These are phyloP conservation scores for Colletotrichum noveboracense DNA, from an alignment of 2,329 filamentous ascomycete genomes.

Conservation along the genomic window DNA sequence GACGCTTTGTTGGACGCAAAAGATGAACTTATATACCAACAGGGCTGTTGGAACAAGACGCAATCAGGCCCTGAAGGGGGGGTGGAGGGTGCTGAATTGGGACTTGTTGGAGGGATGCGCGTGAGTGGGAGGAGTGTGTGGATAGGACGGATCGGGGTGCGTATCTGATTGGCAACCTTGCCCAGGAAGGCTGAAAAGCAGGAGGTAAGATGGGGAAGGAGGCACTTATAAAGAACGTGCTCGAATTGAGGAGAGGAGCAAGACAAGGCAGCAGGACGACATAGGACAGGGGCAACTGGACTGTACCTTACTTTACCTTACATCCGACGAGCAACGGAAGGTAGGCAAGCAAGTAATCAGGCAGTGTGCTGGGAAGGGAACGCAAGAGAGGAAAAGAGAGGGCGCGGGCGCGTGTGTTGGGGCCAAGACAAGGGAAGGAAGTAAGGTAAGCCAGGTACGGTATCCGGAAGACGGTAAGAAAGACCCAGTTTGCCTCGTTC, in stretches of 20 bases:
- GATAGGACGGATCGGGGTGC: constrained; percentile 2
- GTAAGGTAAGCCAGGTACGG: neutral
- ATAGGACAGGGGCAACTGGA: neutral
- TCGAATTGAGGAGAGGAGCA: neutral
- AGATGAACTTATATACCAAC: constrained; percentile 17
- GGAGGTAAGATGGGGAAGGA: constrained; percentile 2
- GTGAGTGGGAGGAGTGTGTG: constrained; percentile 17
- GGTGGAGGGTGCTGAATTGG: neutral
- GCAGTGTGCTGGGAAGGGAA: neutral
- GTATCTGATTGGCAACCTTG: constrained; percentile 17
- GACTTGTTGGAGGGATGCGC: neutral
- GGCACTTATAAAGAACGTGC: constrained; percentile 2
- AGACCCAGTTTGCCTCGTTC: neutral
- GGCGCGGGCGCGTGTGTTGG: neutral
- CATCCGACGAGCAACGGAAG: neutral
- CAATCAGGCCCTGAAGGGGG: neutral
- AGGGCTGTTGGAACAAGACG: constrained; percentile 4
- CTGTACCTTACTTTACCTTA: neutral
- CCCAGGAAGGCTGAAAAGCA: constrained; percentile 13
- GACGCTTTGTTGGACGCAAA: constrained; percentile 8
- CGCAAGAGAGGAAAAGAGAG: neutral
- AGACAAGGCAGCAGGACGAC: neutral
- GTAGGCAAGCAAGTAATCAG: neutral
- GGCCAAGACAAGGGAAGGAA: neutral
- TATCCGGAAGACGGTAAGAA: neutral